Evolutionary conservation across 768 basidiomycete species (phyloP), one percentile per base, ranked within the genome.

Genomic region (Pholiota molesta): DNA sequence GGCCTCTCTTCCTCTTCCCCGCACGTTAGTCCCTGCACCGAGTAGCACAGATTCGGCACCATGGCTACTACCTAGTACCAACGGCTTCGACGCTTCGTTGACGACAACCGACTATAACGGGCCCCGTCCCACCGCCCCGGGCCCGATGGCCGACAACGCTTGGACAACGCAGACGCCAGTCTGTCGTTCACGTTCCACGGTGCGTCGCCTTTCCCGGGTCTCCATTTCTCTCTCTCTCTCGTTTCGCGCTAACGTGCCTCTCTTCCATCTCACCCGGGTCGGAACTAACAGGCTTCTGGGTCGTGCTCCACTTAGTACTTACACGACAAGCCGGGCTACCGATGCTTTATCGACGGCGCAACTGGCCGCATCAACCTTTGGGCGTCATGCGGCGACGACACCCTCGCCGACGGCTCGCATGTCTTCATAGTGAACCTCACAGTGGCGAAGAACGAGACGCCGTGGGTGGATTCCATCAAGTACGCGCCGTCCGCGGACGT

Each of bases 101-200:
- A 79, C 62, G 78, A 79, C 57, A 69, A 76, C 61, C 56, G 62
- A 0, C 56, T 78, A 78, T 49, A 64, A 55, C 2, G 69, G 75
- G 2, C 6, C 53, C 53, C 78, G 78, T 77, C 74, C 26, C 26
- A 26, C 26, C 26, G 26, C 26, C 26, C 26, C 26, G 26, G n/a
- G n/a, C n/a, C n/a, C n/a, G n/a, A n/a, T n/a, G n/a, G n/a, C n/a
- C n/a, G n/a, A n/a, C n/a, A n/a, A n/a, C n/a, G n/a, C n/a, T n/a
- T n/a, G n/a, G n/a, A n/a, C n/a, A n/a, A n/a, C 5, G 44, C 56
- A 2, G 67, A 68, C 54, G 72, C 66, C 5, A 74, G 70, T 59
- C 44, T 75, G 11, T 67, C 71, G 3, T 74, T 72, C 33, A 62
- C 64, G 5, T 77, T 76, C 62, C 61, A 61, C 61, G 77, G 76